Evolutionary conservation across 108 stramenopile species (phyloP).

Genomic region (Licmophora abbreviata): DNA sequence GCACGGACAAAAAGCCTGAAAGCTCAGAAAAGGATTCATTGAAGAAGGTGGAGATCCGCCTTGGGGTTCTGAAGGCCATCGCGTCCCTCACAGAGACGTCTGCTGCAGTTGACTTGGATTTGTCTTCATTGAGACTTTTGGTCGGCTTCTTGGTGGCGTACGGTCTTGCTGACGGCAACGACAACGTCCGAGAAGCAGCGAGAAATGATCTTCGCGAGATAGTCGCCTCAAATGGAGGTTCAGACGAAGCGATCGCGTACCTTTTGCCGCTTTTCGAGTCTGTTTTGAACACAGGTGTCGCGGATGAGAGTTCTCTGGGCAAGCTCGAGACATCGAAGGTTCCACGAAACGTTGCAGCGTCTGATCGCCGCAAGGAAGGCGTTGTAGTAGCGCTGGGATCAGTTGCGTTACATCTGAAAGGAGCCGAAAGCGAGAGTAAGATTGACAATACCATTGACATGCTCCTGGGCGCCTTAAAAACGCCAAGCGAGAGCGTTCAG

Average conservation of each 20-base stretch:
- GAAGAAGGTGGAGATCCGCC: conserved; percentile 49
- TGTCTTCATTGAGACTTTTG: conserved; percentile 47
- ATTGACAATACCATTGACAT: conserved; percentile 77
- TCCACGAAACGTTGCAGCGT: conserved; percentile 34
- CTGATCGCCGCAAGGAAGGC: conserved; percentile 82
- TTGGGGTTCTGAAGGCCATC: conserved; percentile 65
- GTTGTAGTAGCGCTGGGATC: conserved; percentile 83
- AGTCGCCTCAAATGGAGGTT: conserved; percentile 57
- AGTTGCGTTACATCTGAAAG: conserved; percentile 76
- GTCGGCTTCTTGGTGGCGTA: conserved; percentile 75
- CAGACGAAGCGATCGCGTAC: conserved; percentile 69
- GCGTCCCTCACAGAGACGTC: conserved; percentile 51
- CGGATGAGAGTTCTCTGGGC: conserved; percentile 33
- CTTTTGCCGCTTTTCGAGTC: conserved; percentile 71
- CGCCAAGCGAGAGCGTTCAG: conserved; percentile 83
- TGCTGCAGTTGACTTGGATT: conserved; percentile 42
- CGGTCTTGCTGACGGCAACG: conserved; percentile 75
- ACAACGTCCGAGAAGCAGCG: conserved; percentile 50
- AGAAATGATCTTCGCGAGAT: conserved; percentile 67
- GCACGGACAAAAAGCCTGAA: conserved; percentile 18
- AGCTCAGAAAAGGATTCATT: conserved; percentile 62
- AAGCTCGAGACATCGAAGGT: conserved; percentile 51
- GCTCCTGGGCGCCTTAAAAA: conserved; percentile 66
- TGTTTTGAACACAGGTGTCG: conserved; percentile 63
- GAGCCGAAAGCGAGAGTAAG: conserved; percentile 62